Evolutionary conservation across 225 moss, liverwort and hornwort species (phyloP).

Genomic region (Bryum argenteum): DNA sequence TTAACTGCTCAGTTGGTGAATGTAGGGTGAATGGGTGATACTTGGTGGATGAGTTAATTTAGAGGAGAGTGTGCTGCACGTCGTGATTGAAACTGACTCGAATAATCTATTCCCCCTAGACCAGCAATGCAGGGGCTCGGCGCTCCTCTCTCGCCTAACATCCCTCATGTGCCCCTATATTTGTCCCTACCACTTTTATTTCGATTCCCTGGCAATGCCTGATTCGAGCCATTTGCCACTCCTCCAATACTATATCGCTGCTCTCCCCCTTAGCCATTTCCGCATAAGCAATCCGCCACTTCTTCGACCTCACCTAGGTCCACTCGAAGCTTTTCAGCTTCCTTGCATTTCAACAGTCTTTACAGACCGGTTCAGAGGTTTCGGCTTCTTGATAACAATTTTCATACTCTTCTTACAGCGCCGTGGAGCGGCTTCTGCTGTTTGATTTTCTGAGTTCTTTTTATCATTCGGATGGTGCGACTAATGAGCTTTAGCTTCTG

Average conservation of each 20-base stretch:
- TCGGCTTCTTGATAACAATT: not conserved
- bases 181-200: not conserved
- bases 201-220: not conserved
- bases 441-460: too few relatives aligned
- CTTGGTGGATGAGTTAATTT: too few relatives aligned
- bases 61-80: conserved; percentile 1
- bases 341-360: not conserved
- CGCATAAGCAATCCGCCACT: not conserved
- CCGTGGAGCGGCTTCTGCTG: too few relatives aligned
- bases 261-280: not conserved
- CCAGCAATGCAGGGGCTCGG: conserved; percentile 29
- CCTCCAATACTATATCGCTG: not conserved
- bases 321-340: not conserved
- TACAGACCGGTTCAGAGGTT: not conserved
- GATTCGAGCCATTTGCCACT: not conserved
- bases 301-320: not conserved
- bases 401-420: too few relatives aligned
- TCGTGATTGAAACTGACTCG: not conserved
- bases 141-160: not conserved
- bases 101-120: not conserved
- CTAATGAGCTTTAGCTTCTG: too few relatives aligned
- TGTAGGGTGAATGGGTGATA: too few relatives aligned
- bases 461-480: too few relatives aligned
- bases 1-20: too few relatives aligned
- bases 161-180: conserved; percentile 16